Base-by-base conservation (phyloP, 129 eudicot species). In the Helichrysum umbraculigerum region DNA sequence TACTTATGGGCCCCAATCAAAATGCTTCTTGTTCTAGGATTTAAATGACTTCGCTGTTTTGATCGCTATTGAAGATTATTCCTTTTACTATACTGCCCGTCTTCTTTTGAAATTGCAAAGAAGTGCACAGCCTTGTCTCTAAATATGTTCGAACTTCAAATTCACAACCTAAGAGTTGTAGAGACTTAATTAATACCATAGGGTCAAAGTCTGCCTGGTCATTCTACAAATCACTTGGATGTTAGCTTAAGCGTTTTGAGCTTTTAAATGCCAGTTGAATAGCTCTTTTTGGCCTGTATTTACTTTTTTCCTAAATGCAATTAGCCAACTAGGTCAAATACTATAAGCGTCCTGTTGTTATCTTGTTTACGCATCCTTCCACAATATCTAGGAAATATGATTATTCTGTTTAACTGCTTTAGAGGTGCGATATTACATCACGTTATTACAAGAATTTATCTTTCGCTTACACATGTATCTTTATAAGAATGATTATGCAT, bases 371-470 rank as follows among this genome's bases (percentile, higher is more conserved):
- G 39, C 57, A 47, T 42, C 25, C 41, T 74, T 32, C 30, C 47
- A 17, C 61, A n/a, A 14, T 35, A 29, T 74, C 29, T 41, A 62
- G 61, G 78, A 57, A 74, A 39, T 60, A 74, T 74, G 78, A 28
- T 74, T 39, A 34, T 57, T 8, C 21, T 37, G 57, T 34, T 8
- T n/a, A 3, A 25, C 57, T 59, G 78, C 51, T 61, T 28, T 60
- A 28, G 61, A 61, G 28, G 65, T 44, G 68, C 32, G 29, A 74
- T 62, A 10, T 62, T 44, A 39, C 14, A 16, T 63, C 11, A 16
- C 30, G 7, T 42, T 74, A 19, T 15, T 62, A 41, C 16, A 28
- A 62, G 25, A 74, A 25, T 12, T 62, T 7, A 56, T 74, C 65
- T 42, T 41, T 39, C 63, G 30, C 61, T 42, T 74, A 28, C 61